Evolutionary conservation across 2,329 filamentous ascomycete species (phyloP), one percentile per base, ranked within the genome.

Genomic region (Claviceps sp.): DNA sequence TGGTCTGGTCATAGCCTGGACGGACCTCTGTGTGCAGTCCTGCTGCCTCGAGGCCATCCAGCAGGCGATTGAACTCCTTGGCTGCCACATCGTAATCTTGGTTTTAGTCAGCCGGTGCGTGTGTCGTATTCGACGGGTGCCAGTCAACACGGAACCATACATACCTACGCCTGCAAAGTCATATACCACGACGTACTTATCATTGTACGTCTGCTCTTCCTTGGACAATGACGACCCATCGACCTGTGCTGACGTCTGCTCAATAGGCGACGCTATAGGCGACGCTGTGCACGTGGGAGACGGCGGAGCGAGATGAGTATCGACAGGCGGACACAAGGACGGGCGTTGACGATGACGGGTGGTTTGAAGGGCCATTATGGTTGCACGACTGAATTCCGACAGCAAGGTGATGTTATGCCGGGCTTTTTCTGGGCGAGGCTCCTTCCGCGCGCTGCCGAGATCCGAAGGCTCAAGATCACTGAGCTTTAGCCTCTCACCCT

Each of bases 1-100:
- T 69, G 1, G 82, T 81, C 56, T 80, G 72, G n/a, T 80, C 78
- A 53, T 81, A 78, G 20, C 84, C 85, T 55, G 81, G 79, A 56
- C 85, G 77, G n/a, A 86, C 82, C 65, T 88, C 84, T 0, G 80
- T 83, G 51, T 83, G 76, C 52, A 88, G 70, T 9, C 84, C 83
- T 34, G 82, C 79, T 41, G 73, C 72, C 11, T 79, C 73, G 37
- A 88, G 68, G 41, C 79, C 76, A 30, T 76, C 67, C 34, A 85
- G 70, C 3, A 88, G 72, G 4, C 55, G 54, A n/a, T 58, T 62
- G 50, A 70, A 64, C 46, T 70, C 65, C 18, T 64, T 56, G 45
- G 59, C 52, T 1, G 69, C 67, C 4, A 56, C 59, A 41, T 69
- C 63, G 24, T 60, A 60, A 20, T 69, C 69, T 71, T 37, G 0